Evolutionary conservation across 2,329 filamentous ascomycete genomes (phyloP).

Genomic region (Aspergillus tamarii): DNA sequence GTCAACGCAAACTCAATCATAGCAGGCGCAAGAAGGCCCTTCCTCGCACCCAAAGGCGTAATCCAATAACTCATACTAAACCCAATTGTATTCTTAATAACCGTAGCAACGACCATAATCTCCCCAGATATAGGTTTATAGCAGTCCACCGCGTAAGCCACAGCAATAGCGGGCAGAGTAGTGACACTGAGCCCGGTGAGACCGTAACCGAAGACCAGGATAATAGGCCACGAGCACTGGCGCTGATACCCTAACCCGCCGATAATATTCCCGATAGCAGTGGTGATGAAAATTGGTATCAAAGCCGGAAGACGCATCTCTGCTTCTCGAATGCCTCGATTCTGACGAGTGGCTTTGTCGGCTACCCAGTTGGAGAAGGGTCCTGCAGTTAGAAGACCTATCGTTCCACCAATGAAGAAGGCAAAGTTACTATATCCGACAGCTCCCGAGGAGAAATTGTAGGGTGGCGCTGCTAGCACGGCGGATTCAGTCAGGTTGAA

Average conservation of each 20-base stretch:
- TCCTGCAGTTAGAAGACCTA: constrained; percentile 60
- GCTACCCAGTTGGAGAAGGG: constrained; percentile 62
- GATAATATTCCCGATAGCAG: constrained; percentile 62
- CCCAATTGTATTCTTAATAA: constrained; percentile 68
- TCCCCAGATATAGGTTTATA: constrained; percentile 66
- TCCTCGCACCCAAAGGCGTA: constrained; percentile 52
- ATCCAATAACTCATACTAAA: constrained; percentile 63
- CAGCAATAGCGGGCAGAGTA: constrained; percentile 62
- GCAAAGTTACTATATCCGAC: constrained; percentile 64
- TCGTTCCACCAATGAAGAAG: constrained; percentile 56
- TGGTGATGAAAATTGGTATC: constrained; percentile 61
- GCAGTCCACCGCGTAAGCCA: constrained; percentile 62
- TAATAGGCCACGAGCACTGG: constrained; percentile 57
- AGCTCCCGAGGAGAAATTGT: constrained; percentile 51
- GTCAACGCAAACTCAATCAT: constrained; percentile 63
- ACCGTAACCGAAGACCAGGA: constrained; percentile 63
- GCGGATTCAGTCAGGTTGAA: constrained; percentile 62
- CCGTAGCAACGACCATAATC: constrained; percentile 63
- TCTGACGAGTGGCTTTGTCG: constrained; percentile 55
- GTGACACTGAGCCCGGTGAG: constrained; percentile 62
- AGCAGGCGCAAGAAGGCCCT: constrained; percentile 57
- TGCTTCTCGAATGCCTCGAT: constrained; percentile 59
- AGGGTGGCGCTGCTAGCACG: constrained; percentile 58
- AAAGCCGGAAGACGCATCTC: constrained; percentile 62
- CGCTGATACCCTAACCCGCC: constrained; percentile 58